Conservation (phyloP, 1,139 yeast species). For the Trichomonascaceae sp. region DNA sequence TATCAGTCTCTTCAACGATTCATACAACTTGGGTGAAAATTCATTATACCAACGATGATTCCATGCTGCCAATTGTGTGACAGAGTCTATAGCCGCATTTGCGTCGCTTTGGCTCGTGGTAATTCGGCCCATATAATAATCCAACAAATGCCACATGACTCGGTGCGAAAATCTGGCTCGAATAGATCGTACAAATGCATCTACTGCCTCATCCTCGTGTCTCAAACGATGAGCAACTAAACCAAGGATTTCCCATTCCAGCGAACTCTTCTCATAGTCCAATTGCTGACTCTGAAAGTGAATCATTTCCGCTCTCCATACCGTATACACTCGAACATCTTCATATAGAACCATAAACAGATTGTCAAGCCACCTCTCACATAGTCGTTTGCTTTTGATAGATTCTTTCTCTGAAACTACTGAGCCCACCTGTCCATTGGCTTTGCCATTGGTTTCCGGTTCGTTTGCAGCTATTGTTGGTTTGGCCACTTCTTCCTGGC, state of each 20-base stretch:
- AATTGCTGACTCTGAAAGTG: constrained; percentile 72
- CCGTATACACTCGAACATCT: constrained; percentile 76
- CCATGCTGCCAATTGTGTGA: constrained; percentile 83
- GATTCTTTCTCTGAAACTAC: constrained; percentile 4
- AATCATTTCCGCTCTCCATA: constrained; percentile 89
- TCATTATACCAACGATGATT: constrained; percentile 96
- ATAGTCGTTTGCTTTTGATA: constrained; percentile 56
- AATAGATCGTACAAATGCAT: constrained; percentile 71
- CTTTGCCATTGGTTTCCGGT: constrained; percentile 12
- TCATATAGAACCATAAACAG: constrained; percentile 82
- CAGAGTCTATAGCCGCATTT: constrained; percentile 56
- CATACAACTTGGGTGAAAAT: constrained; percentile 63
- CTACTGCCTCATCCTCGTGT: constrained; percentile 72
- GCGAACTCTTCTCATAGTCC: constrained; percentile 69
- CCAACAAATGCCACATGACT: constrained; percentile 69
- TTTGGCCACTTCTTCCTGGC: constrained; percentile 8
- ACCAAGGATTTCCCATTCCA: constrained; percentile 94
- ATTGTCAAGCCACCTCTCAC: constrained; percentile 94
- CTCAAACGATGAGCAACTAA: constrained; percentile 71
- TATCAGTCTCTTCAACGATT: constrained; percentile 53
- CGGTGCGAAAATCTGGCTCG: constrained; percentile 76
- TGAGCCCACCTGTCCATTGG: constrained; percentile 4
- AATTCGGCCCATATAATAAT: constrained; percentile 43
- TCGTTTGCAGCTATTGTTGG: constrained; percentile 14
- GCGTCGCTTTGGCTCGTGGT: constrained; percentile 19